A percentile compares a stretch with the other conserved stretches of the same genome.
phyloP scores from a whole-genome alignment of 345 rosid genomes.

The Dipteronia dyeriana region DNA sequence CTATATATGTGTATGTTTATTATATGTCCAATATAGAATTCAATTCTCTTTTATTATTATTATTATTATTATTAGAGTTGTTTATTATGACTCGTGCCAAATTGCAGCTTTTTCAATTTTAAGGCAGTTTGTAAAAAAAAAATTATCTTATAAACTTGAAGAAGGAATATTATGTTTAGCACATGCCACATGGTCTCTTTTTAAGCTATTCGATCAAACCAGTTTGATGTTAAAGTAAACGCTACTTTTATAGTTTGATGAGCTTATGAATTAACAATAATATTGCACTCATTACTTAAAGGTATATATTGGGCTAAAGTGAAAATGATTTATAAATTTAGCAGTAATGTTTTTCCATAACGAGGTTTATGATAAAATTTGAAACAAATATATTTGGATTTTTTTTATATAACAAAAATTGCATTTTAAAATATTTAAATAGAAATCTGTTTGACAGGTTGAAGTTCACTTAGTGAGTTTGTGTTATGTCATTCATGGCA shows the following conservation, averaged over 20 bases:
- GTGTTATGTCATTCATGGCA: no score
- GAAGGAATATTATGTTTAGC: neutral
- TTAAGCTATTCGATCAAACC: neutral
- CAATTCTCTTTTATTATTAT: neutral
- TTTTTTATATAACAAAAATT: no score
- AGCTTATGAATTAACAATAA: neutral
- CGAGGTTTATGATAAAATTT: neutral
- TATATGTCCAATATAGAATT: neutral
- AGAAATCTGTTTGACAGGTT: neutral
- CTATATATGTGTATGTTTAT: neutral
- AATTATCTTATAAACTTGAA: neutral
- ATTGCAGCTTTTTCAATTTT: constrained; percentile 19
- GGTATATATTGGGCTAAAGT: neutral
- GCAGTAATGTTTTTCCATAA: no score
- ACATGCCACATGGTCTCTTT: neutral
- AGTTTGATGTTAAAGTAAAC: neutral
- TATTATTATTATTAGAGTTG: neutral
- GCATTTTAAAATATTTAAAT: no score
- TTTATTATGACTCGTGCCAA: constrained; percentile 16
- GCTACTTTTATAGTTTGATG: neutral
- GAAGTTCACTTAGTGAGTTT: no score
- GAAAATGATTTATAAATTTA: no score
- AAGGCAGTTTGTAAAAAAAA: neutral
- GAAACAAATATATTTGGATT: no score
- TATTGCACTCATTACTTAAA: neutral